Conservation (phyloP, 345 rosid genomes). For the Syzygium aqueum region DNA sequence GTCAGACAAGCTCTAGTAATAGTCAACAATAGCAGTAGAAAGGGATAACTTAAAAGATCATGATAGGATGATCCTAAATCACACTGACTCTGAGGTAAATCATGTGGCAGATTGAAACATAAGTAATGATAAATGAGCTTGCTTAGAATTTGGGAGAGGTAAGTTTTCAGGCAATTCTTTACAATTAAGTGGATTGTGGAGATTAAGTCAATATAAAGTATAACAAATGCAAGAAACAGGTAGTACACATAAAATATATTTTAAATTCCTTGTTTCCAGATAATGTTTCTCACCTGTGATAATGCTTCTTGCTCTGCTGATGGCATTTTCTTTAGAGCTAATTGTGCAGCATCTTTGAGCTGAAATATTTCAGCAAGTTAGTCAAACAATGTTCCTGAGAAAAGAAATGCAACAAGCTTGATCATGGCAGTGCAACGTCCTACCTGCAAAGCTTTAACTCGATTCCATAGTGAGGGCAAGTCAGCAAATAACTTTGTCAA, state of each 20-base stretch:
- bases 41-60: neutral
- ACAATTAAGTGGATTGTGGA: neutral
- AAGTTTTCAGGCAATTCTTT: neutral
- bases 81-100: neutral
- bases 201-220: neutral
- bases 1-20: neutral
- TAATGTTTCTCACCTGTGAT: slow-evolving; percentile 52
- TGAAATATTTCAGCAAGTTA: slow-evolving; percentile 24
- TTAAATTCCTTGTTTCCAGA: neutral
- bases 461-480: slow-evolving; percentile 83
- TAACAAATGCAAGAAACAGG: neutral
- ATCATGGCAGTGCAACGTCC: neutral
- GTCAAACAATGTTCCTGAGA: neutral
- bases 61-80: neutral
- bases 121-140: neutral
- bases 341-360: slow-evolving; percentile 93
- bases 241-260: neutral
- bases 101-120: neutral
- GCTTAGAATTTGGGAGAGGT: neutral
- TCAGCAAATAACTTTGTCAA: slow-evolving; percentile 70
- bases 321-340: slow-evolving; percentile 91
- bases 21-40: neutral
- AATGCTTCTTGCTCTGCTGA: slow-evolving; percentile 93
- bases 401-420: neutral
- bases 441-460: slow-evolving; percentile 97